A percentile compares a stretch with the other conserved stretches of the same genome.
Conservation (phyloP, 208 protist genomes). For the Angomonas ambiguus region DNA sequence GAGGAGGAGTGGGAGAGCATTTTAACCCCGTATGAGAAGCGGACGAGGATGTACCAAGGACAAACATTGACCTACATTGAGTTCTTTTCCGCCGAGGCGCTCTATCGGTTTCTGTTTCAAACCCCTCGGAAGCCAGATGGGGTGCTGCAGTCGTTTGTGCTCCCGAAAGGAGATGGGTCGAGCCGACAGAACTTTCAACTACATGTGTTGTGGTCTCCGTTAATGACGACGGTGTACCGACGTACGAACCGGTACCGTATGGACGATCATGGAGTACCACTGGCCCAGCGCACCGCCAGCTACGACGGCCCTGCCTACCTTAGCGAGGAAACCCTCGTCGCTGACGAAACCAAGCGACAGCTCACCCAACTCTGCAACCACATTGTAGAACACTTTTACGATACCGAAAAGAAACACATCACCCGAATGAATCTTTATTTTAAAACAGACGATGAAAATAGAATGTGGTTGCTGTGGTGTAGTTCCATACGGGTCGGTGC, state of each 20-base stretch:
- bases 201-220: conserved; percentile 85
- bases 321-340: conserved; percentile 76
- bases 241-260: conserved; percentile 74
- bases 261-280: conserved; percentile 49
- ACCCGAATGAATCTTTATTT: conserved; percentile 80
- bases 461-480: conserved; percentile 81
- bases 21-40: conserved; percentile 16
- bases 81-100: conserved; percentile 74
- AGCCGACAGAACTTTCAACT: conserved; percentile 75
- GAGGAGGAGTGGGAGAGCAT: conserved; percentile 40
- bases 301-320: conserved; percentile 82
- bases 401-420: conserved; percentile 77
- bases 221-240: conserved; percentile 79
- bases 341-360: conserved; percentile 72
- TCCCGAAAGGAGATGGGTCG: conserved; percentile 73
- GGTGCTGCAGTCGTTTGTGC: conserved; percentile 87
- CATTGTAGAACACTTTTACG: conserved; percentile 84
- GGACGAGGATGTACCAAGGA: conserved; percentile 15
- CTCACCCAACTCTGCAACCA: conserved; percentile 68
- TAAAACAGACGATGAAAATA: conserved; percentile 72
- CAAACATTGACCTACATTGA: conserved; percentile 75
- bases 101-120: conserved; percentile 80
- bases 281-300: conserved; percentile 56
- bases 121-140: conserved; percentile 80
- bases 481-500: conserved; percentile 66